A percentile compares a stretch with the other conserved stretches of the same genome.
Conservation (phyloP, 306 rosid genomes). For the Parietaria judaica region DNA sequence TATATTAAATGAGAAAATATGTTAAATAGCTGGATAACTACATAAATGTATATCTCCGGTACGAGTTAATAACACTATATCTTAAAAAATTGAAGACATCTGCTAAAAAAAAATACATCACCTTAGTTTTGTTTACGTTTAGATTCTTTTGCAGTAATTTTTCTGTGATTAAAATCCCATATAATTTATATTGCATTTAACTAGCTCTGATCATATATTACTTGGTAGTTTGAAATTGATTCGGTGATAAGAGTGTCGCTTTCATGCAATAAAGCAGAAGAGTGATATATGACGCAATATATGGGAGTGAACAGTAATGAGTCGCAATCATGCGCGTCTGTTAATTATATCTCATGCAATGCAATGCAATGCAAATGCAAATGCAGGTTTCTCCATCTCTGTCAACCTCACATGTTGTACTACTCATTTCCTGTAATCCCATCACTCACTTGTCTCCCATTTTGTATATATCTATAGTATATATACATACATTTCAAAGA, state of each 20-base stretch:
- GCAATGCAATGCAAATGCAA: no score
- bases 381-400: conserved; percentile 15
- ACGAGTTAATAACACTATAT: no score
- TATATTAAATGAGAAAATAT: no score
- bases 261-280: conserved; percentile 14
- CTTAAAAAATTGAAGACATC: no score
- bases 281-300: conserved; percentile 25
- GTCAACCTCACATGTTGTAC: conserved; percentile 33
- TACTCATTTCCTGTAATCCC: background rate
- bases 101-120: no score
- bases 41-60: no score
- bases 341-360: conserved; percentile 31
- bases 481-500: background rate
- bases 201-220: background rate
- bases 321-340: conserved; percentile 45
- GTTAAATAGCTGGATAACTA: no score
- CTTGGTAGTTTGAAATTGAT: background rate
- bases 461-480: background rate
- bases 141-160: no score
- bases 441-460: background rate
- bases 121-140: no score
- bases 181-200: background rate
- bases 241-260: conserved; percentile 7
- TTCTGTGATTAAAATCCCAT: no score
- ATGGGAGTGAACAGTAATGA: conserved; percentile 39